Evolutionary conservation across 352 stramenopile genomes (phyloP), one percentile per base, ranked within the genome.

Genomic region (Globisporangium barbulae): DNA sequence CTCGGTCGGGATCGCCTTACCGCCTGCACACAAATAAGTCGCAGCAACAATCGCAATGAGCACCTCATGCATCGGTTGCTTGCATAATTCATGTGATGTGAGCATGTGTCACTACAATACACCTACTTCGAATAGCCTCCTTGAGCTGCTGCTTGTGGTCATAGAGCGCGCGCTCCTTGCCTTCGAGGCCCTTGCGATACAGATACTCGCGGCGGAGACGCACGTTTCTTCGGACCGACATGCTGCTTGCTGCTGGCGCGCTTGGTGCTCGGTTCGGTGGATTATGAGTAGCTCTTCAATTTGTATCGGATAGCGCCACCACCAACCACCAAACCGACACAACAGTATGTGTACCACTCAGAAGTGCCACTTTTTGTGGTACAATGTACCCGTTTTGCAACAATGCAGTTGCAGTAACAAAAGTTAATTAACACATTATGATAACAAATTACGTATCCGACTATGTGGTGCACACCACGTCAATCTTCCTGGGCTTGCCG

Each of bases 151-250:
- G 86, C 83, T 99, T 99, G 79, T 98, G 90, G 72, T 99, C 97
- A 70, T 99, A 99, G 59, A 94, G 76, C 19, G 90, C 82, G 44
- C 91, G 91, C 74, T 99, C 93, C 68, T 97, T 94, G 64, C 95
- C 93, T 65, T 99, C 96, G 21, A 99, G 84, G 8, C 89, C 94
- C 87, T 99, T 99, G 73, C 97, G 89, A 77, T 99, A 99, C 63
- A 99, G 80, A 74, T 99, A 99, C 79, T 99, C 98, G 68, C 98
- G 96, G 50, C 98, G 97, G 30, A 99, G 79, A 73, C 98, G 96
- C 48, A 99, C 97, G 66, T 99, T 97, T 49, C 97, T 79, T 54
- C 91, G 87, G 50, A 97, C 85, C 52, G 88, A 96, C 88, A 96
- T 96, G 59, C 1, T 39, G 10, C 47, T 53, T 39, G 10, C 47